Percentiles rank a stretch among this genome's conserved stretches.
Evolutionary conservation across 345 rosid species (phyloP).

Genomic region (Populus deltoides): DNA sequence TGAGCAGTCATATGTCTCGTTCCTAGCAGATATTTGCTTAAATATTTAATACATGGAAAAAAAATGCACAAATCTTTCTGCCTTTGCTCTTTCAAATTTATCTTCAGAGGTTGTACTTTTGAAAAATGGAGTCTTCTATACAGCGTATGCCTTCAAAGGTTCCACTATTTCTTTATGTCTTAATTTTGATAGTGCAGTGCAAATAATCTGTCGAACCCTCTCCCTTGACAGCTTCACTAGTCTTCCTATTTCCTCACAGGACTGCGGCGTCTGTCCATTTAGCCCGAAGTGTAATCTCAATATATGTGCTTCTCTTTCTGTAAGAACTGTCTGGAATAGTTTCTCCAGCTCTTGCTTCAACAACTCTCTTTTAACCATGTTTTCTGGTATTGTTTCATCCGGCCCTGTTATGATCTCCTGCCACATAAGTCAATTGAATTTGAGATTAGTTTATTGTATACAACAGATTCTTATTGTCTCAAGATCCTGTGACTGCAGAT

Average conservation of each 20-base stretch:
- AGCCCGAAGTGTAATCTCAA: constrained; percentile 43
- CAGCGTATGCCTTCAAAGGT: constrained; percentile 29
- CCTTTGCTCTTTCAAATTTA: not conserved
- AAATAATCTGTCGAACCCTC: constrained; percentile 48
- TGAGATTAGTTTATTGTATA: not conserved
- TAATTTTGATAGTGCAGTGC: constrained; percentile 41
- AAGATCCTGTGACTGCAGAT: not conserved
- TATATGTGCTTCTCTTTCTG: constrained; percentile 37
- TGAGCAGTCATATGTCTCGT: not conserved
- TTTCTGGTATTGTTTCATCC: constrained; percentile 43
- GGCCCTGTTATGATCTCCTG: constrained; percentile 58
- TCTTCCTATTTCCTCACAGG: constrained; percentile 46
- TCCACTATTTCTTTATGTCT: constrained; percentile 24
- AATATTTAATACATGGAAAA: not conserved
- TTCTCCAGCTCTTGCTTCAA: constrained; percentile 18
- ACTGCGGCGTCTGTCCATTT: constrained; percentile 45
- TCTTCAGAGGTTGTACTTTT: not conserved
- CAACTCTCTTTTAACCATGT: constrained; percentile 33
- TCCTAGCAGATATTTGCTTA: not conserved
- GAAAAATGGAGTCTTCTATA: constrained; percentile 27
- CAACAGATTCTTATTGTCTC: not conserved
- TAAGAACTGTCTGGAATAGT: constrained; percentile 13
- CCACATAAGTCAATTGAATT: not conserved
- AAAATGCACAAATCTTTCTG: constrained; percentile 4
- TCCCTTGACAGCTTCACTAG: constrained; percentile 48